Evolutionary conservation across 2,329 filamentous ascomycete species (phyloP).

Genomic region (Diaporthe aspalathi): DNA sequence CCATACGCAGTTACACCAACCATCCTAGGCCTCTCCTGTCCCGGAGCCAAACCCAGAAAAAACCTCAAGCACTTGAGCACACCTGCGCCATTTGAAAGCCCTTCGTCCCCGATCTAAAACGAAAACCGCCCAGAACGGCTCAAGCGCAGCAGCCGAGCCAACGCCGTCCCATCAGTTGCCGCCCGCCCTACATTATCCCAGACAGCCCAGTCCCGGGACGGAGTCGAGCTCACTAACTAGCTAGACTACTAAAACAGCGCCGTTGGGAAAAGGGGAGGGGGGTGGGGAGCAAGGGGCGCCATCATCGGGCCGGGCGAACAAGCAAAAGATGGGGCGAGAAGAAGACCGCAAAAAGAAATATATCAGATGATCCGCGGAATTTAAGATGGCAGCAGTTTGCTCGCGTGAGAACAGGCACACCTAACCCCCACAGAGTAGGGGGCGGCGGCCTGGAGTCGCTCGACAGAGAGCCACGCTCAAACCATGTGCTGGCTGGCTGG

Average conservation of each 20-base stretch:
- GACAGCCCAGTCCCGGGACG: not conserved
- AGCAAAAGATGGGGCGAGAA: not conserved
- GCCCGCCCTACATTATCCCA: not conserved
- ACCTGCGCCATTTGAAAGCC: no score
- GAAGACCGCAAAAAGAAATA: not conserved
- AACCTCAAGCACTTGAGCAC: not conserved
- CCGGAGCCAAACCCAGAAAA: not conserved
- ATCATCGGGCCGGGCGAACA: not conserved
- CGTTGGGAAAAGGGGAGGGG: not conserved
- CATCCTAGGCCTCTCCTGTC: not conserved
- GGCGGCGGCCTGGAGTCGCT: not conserved
- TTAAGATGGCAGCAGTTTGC: not conserved
- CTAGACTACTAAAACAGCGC: not conserved
- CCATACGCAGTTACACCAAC: no score
- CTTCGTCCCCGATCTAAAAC: not conserved
- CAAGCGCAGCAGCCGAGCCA: constrained; percentile 5
- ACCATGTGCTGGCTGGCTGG: constrained; percentile 1
- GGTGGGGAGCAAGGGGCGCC: no score
- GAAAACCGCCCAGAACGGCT: not conserved
- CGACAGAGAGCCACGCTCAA: not conserved
- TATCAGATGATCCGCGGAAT: constrained; percentile 14
- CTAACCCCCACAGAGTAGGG: no score
- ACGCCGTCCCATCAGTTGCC: constrained; percentile 1
- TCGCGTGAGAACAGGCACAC: constrained; percentile 8
- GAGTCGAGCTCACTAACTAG: no score